Conservation (phyloP, 345 rosid species). For the Eucalyptus sp. region DNA sequence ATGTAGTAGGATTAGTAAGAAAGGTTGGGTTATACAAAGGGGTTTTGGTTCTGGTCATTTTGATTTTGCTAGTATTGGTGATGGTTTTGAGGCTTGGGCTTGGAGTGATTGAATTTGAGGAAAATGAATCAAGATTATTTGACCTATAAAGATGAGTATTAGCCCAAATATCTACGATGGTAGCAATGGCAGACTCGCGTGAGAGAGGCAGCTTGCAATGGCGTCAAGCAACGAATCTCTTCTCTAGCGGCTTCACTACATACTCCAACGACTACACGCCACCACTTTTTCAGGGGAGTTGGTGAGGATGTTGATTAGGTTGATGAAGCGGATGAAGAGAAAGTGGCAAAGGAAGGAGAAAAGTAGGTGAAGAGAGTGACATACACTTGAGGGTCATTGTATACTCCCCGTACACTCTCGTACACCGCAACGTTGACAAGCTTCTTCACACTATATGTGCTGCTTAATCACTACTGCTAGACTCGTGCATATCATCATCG, state of each 20-base stretch:
- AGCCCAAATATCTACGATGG: background rate
- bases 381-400: fast-evolving
- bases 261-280: background rate
- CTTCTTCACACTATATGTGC: too few relatives aligned
- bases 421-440: fast-evolving
- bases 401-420: background rate
- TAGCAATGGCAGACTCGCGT: fast-evolving
- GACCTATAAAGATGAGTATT: fast-evolving
- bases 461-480: too few relatives aligned
- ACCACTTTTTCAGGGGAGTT: fast-evolving
- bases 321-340: background rate
- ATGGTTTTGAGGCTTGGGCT: background rate
- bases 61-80: background rate
- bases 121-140: background rate
- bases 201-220: too few relatives aligned
- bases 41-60: background rate
- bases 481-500: fast-evolving
- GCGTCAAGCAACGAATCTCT: background rate
- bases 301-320: background rate
- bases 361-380: background rate
- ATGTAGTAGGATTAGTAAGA: too few relatives aligned
- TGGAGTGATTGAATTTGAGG: background rate
- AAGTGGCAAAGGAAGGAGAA: background rate
- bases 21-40: too few relatives aligned
- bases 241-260: fast-evolving